These are phyloP conservation scores for Psilocybe cubensis DNA, from an alignment of 768 basidiomycete genomes.

Conservation along the genomic window DNA sequence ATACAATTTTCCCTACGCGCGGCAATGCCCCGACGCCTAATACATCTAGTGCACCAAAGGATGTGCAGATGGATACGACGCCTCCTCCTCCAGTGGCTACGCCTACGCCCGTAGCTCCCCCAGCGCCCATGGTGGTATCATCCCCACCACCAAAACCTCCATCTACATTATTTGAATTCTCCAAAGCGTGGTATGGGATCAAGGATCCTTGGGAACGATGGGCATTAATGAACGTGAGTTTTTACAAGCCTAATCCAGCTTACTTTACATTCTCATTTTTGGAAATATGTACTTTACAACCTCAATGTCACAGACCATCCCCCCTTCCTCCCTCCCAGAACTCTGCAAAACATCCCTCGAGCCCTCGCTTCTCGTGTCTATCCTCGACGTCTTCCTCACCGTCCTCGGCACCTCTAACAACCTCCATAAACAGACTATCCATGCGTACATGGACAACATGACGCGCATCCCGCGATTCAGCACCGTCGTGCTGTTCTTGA, in stretches of 20 bases:
- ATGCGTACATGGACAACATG: slow-evolving; percentile 57
- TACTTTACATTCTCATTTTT: not conserved
- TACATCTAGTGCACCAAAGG: not conserved
- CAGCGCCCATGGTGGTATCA: not conserved
- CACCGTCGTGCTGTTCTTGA: slow-evolving; percentile 68
- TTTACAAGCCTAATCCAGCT: not conserved
- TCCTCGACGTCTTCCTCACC: slow-evolving; percentile 54
- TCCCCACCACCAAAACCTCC: slow-evolving; percentile 16
- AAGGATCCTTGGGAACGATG: slow-evolving; percentile 50
- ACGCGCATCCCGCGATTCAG: slow-evolving; percentile 61
- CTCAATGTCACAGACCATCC: slow-evolving; percentile 46
- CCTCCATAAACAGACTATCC: slow-evolving; percentile 29
- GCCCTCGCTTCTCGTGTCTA: slow-evolving; percentile 57
- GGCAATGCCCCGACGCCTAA: not conserved
- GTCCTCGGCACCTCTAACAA: too few species aligned
- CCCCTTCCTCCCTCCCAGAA: slow-evolving; percentile 55
- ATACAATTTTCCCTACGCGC: slow-evolving; percentile 50
- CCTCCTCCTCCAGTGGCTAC: too few species aligned
- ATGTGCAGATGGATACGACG: not conserved
- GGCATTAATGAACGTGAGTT: slow-evolving; percentile 60
- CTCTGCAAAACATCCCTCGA: slow-evolving; percentile 77
- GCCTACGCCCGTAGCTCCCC: not conserved
- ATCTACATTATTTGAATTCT: slow-evolving; percentile 65
- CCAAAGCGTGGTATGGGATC: slow-evolving; percentile 56
- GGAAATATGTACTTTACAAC: not conserved